Conservation (phyloP, 1,284 basidiomycete genomes). For the Cystobasidium pallidum region DNA sequence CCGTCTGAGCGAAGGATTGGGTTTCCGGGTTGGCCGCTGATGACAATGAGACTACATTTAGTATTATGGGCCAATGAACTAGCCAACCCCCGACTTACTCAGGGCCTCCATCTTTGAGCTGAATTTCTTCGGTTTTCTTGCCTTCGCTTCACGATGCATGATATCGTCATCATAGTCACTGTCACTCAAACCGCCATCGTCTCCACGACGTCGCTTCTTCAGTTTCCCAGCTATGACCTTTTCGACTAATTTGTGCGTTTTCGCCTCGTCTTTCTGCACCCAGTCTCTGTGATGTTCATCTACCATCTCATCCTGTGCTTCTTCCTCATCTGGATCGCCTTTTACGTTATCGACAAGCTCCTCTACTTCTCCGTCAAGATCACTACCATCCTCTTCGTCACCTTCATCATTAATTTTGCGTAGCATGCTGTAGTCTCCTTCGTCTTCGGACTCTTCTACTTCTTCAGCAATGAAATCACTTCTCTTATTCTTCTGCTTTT, state of each 20-base stretch:
- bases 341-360: conserved; percentile 44
- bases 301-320: conserved; percentile 40
- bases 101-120: conserved; percentile 38
- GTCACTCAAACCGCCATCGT: conserved; percentile 38
- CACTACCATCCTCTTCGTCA: conserved; percentile 44
- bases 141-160: conserved; percentile 20
- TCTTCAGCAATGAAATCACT: conserved; percentile 44
- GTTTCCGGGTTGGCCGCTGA: conserved; percentile 40
- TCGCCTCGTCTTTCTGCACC: conserved; percentile 21
- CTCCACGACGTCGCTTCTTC: conserved; percentile 20
- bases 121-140: conserved; percentile 37
- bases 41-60: not conserved
- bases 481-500: conserved; percentile 29
- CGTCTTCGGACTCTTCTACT: conserved; percentile 46
- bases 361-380: conserved; percentile 34
- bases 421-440: conserved; percentile 33
- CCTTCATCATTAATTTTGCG: conserved; percentile 30
- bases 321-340: conserved; percentile 38
- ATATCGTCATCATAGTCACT: conserved; percentile 45
- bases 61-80: not conserved
- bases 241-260: conserved; percentile 25
- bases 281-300: conserved; percentile 35
- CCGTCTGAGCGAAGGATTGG: conserved; percentile 32
- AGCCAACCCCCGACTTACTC: conserved; percentile 13
- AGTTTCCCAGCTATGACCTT: conserved; percentile 37